Conservation (phyloP, 768 basidiomycete species). For the Tricholoma bakamatsutake region DNA sequence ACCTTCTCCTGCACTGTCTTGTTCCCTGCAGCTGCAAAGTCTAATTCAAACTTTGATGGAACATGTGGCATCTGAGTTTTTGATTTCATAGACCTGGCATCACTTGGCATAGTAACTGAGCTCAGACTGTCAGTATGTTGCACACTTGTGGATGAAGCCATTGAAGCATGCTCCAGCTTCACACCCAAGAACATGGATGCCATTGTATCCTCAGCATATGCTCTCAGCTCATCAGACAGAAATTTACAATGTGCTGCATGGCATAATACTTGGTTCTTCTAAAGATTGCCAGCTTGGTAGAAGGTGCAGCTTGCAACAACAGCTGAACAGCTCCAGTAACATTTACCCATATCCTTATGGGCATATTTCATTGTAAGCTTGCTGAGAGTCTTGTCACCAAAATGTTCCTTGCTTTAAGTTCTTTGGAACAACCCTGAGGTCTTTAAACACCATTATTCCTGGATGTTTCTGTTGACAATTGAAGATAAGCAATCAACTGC, state of each 20-base stretch:
- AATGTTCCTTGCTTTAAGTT: neutral
- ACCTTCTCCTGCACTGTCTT: conserved; percentile 26
- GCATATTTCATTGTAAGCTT: neutral
- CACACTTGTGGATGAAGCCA: neutral
- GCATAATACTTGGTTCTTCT: neutral
- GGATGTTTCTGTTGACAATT: neutral
- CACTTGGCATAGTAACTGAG: neutral
- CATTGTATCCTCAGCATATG: neutral
- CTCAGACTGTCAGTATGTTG: neutral
- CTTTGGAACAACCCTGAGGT: neutral
- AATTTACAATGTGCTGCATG: neutral
- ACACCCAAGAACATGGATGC: neutral
- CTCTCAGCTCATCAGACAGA: neutral
- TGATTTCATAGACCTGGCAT: neutral
- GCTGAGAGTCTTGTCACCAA: neutral
- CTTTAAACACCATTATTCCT: neutral
- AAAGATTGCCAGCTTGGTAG: neutral
- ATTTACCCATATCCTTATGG: neutral
- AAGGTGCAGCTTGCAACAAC: neutral
- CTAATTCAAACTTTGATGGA: neutral
- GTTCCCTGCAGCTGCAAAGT: neutral
- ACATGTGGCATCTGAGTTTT: neutral
- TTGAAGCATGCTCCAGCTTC: neutral
- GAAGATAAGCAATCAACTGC: neutral
- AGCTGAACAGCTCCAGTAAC: neutral